Base-by-base conservation (phyloP, 2,329 filamentous ascomycete genomes). In the Dendrostoma leiphaemia region DNA sequence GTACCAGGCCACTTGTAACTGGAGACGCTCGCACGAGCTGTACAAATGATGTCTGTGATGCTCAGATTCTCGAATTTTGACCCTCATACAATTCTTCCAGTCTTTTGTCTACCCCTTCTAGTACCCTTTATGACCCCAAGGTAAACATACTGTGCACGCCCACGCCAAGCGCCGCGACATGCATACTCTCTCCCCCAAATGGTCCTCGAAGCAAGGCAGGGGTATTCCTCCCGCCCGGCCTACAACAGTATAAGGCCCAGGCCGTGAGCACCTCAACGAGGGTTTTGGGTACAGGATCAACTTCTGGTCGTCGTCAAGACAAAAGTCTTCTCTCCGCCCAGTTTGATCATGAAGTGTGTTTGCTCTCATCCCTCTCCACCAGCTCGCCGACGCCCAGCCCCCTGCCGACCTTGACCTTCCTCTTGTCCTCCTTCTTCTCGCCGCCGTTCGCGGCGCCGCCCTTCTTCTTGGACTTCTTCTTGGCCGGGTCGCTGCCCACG, bases 331-430 rank as follows among this genome's bases (percentile, higher is more conserved):
- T 8, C 38, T 9, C 38, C 4, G 17, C 3, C 12, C 17, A 3
- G 1, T 9, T 19, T 2, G 12, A 17, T 34, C 44, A 46, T 47
- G 65, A 68, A 54, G 69, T 65, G 52, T 76, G 72, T 60, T 80
- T 79, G 60, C 73, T 79, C 71, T 88, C 86, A 59, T 83, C 82
- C 74, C 83, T 84, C 76, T 91, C 88, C 21, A 91, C 86, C 65
- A 91, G 71, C 61, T 88, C 86, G 2, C 86, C 89, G 0, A 96
- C 91, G 2, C 92, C 92, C 47, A 95, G 68, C 1, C 79, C 81
- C 64, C 91, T 78, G 15, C 92, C 92, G 48, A 97, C 88, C 74
- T 91, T 92, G 57, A 95, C 89, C 74, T 90, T 92, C 60, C 88
- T 80, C 84, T 88, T 89, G 69, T 83, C 85, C 64, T 83, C 79